These are phyloP conservation scores for Pythium aphanidermatum DNA, from an alignment of 352 stramenopile species.

Conservation along the genomic window DNA sequence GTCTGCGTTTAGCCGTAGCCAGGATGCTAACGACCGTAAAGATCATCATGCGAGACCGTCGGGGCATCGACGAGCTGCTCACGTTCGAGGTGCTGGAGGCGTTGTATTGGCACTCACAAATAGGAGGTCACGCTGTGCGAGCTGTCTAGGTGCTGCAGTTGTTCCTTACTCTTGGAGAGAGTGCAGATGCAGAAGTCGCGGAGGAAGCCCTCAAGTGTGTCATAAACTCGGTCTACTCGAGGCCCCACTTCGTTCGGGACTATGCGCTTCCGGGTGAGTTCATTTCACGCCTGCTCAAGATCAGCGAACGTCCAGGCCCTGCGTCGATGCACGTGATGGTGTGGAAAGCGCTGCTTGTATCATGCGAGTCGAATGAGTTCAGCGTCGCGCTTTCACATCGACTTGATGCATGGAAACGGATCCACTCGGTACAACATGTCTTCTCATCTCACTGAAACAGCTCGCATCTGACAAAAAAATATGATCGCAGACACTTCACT, in stretches of 20 bases:
- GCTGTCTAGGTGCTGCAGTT: constrained; percentile 26
- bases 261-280: constrained; percentile 21
- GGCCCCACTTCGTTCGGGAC: constrained; percentile 45
- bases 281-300: constrained; percentile 19
- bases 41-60: constrained; percentile 61
- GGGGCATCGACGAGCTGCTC: constrained; percentile 52
- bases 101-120: not conserved
- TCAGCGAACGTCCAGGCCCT: constrained; percentile 20
- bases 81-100: constrained; percentile 24
- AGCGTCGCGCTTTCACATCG: constrained; percentile 23
- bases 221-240: constrained; percentile 60
- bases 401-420: constrained; percentile 31
- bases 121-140: not conserved
- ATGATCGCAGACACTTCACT: constrained; percentile 38
- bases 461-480: no score
- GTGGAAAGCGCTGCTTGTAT: constrained; percentile 54
- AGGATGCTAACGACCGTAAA: constrained; percentile 37
- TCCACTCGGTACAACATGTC: constrained; percentile 37
- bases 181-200: constrained; percentile 14
- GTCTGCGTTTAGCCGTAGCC: constrained; percentile 3
- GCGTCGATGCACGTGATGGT: constrained; percentile 42
- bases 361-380: constrained; percentile 33
- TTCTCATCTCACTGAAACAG: no score
- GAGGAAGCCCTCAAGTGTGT: constrained; percentile 65
- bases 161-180: constrained; percentile 27